A percentile compares a stretch with the other conserved stretches of the same genome.
Evolutionary conservation across 2,329 filamentous ascomycete species (phyloP).

Genomic region (Verticillium nonalfalfae): DNA sequence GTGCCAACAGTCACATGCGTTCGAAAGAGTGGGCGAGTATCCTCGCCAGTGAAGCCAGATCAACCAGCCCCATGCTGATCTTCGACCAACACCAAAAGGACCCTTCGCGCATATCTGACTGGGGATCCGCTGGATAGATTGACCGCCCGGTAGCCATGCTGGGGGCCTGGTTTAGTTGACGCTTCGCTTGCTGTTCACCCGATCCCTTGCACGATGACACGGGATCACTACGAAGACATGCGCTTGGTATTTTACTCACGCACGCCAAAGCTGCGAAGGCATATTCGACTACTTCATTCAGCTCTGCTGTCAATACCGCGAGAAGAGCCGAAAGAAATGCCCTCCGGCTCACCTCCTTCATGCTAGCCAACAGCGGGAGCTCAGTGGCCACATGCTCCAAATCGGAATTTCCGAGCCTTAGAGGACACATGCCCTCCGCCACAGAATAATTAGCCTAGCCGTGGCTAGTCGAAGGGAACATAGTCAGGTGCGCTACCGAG

Average conservation of each 20-base stretch:
- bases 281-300: background rate
- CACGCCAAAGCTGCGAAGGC: background rate
- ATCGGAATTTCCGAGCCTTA: background rate
- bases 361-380: background rate
- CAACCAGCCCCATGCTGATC: conserved; percentile 5
- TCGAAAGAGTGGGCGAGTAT: background rate
- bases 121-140: background rate
- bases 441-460: background rate
- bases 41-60: background rate
- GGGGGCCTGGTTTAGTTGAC: background rate
- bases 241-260: background rate
- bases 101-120: conserved; percentile 6
- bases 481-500: background rate
- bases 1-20: no score
- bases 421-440: background rate
- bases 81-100: background rate
- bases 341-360: background rate
- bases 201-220: background rate
- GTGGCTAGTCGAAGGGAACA: background rate
- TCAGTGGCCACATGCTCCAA: background rate
- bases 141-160: background rate
- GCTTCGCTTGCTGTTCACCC: background rate
- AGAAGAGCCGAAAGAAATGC: background rate
- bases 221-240: background rate
- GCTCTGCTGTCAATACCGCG: background rate